phyloP scores from a whole-genome alignment of 208 protist species.

The Wallacemonas rigidus region DNA sequence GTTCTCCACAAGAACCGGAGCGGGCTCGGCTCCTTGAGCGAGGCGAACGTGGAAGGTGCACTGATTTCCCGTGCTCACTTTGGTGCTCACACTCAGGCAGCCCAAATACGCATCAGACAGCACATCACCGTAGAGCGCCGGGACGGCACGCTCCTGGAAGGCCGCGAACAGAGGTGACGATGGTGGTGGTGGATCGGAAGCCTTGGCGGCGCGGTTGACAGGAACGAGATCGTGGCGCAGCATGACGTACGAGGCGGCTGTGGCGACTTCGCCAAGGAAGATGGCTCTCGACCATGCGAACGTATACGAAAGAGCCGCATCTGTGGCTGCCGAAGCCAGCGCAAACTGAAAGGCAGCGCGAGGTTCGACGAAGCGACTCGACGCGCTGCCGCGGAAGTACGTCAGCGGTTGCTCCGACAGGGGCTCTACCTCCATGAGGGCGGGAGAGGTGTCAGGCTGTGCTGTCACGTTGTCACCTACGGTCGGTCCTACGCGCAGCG shows the following conservation, averaged over 20 bases:
- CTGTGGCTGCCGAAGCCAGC: background rate
- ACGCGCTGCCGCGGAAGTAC: background rate
- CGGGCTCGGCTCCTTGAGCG: background rate
- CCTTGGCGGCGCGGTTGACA: background rate
- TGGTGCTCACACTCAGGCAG: constrained; percentile 28
- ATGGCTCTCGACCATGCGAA: constrained; percentile 10
- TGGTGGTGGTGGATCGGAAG: background rate
- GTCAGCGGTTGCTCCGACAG: constrained; percentile 5
- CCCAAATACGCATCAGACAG: constrained; percentile 23
- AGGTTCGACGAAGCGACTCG: background rate
- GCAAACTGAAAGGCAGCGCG: constrained; percentile 10
- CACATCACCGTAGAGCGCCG: constrained; percentile 6
- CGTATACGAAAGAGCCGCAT: background rate
- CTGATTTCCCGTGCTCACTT: background rate
- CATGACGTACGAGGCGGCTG: constrained; percentile 14
- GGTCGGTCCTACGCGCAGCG: constrained; percentile 7
- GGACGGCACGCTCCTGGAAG: constrained; percentile 3
- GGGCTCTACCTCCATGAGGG: constrained; percentile 8
- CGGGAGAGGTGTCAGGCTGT: constrained; percentile 26
- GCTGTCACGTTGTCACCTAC: background rate
- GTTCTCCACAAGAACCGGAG: constrained; percentile 53
- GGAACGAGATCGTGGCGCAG: constrained; percentile 1
- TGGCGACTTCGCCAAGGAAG: constrained; percentile 2
- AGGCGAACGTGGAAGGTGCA: constrained; percentile 5
- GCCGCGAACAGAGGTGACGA: background rate